Base-by-base conservation (phyloP, 345 rosid species). In the Eutrema heterophyllum region DNA sequence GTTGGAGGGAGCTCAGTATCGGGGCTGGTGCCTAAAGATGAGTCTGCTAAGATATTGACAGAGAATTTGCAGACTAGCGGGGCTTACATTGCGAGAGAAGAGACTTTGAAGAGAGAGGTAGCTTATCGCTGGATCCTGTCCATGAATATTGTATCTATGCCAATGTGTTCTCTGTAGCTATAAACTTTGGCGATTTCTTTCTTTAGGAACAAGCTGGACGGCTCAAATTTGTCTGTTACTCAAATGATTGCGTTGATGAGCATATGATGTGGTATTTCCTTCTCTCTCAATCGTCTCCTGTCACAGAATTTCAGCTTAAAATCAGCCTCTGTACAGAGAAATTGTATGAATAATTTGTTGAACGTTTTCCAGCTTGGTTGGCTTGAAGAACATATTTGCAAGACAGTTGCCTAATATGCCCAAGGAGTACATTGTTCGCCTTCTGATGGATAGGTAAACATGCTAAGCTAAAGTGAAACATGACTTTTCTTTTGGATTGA, bases 351-450 rank as follows among this genome's bases (percentile, higher is more conserved):
- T 64, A 11, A 24, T 49, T 57, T 58, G 57, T 67, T 60, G 26
- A 45, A 40, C 1, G 16, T 72, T 59, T 48, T 35, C 45, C 78
- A 96, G 99, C 93, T 83, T 96, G 90, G 88, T 96, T 74, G 99
- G 97, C 44, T 82, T 96, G 84, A 96, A 96, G 91, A 96, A 96
- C 68, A 92, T 96, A 74, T 92, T 96, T 89, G 90, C 96, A 48
- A 88, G 90, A 81, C 99, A 96, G 74, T 85, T 96, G 64, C 98
- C 99, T 52, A 96, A 96, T 80, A 96, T 96, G 99, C 99, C 99
- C 3, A 96, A 90, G 81, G 99, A 96, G 84, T 96, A 96, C 71
- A 92, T 96, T 68, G 99, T 96, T 68, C 98, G 98, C 14, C 99
- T 96, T 80, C 85, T 96, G 60, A 96, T 96, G 99, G 99, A 96